Evolutionary conservation across 257 asterid genomes (phyloP).

Genomic region (Coffea canephora): DNA sequence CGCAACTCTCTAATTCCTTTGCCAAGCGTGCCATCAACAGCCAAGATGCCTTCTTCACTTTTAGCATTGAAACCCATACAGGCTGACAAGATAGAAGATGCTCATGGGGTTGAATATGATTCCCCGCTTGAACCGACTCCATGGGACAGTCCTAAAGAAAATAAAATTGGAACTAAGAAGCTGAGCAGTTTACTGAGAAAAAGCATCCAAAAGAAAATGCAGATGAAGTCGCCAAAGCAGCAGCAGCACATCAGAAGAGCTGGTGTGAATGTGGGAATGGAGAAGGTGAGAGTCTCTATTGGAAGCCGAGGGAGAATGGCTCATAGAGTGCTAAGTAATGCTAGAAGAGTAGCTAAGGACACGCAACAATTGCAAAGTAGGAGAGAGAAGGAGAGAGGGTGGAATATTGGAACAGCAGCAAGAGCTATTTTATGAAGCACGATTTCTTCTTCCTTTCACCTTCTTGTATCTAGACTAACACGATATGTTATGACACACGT

Average conservation of each 20-base stretch:
- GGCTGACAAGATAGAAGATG: neutral
- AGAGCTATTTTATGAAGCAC: slow-evolving; percentile 48
- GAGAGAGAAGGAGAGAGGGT: slow-evolving; percentile 80
- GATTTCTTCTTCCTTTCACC: neutral
- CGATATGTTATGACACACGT: neutral
- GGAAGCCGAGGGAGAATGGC: slow-evolving; percentile 76
- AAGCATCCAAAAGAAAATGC: slow-evolving; percentile 69
- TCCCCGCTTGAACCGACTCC: slow-evolving; percentile 22
- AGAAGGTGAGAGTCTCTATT: slow-evolving; percentile 81
- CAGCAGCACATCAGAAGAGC: slow-evolving; percentile 52
- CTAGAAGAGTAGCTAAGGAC: slow-evolving; percentile 61
- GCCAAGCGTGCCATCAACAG: slow-evolving; percentile 37
- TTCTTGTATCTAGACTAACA: neutral
- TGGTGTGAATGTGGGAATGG: slow-evolving; percentile 84
- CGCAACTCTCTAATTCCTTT: slow-evolving; percentile 75
- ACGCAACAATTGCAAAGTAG: slow-evolving; percentile 58
- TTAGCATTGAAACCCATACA: slow-evolving; percentile 50
- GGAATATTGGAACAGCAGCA: slow-evolving; percentile 69
- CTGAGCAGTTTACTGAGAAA: slow-evolving; percentile 47
- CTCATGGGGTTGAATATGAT: neutral
- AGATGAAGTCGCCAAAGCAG: slow-evolving; percentile 67
- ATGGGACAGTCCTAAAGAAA: slow-evolving; percentile 63
- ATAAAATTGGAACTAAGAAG: slow-evolving; percentile 48
- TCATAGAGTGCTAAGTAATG: slow-evolving; percentile 57
- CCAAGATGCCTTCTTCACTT: slow-evolving; percentile 48